Base-by-base conservation (phyloP, 2,329 filamentous ascomycete genomes). In the Nothophaeocryptopus gaeumannii region DNA sequence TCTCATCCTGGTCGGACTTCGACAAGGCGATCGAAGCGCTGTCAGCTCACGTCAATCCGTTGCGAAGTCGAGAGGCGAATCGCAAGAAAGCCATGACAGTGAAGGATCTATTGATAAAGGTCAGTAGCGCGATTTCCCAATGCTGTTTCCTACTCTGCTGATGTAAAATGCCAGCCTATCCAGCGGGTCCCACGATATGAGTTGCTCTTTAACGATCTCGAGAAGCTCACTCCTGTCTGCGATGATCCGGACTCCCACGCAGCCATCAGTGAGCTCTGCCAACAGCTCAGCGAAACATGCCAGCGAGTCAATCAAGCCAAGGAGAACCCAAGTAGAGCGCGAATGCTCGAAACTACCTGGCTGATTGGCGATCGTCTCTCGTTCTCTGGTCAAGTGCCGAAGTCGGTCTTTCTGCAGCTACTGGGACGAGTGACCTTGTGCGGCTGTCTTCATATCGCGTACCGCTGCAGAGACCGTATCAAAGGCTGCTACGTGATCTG, bases 121-220 rank as follows among this genome's bases (percentile, higher is more conserved):
- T 89, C 60, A 57, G 69, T 20, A 12, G 10, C 12, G 11, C 20
- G 20, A 26, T 26, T 7, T 26, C 20, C 20, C 3, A 4, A 3
- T 26, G 20, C 7, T 26, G 20, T 7, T 26, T 7, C 20, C 7
- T 26, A 26, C 20, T 7, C 4, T 7, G 20, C 20, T 26, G 20
- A 26, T 26, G 4, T 26, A 7, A 26, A 38, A 29, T 12, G 2
- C 12, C 47, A 95, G 88, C 93, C 92, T 0, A 91, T 96, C 14
- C 92, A 99, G 70, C 81, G 92, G 47, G 81, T 96, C 15, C 95
- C 89, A 74, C 89, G 87, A 71, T 97, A 97, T 64, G 89, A 89
- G 9, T 75, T 99, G 3, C 75, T 97, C 2, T 91, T 97, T 63
- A 79, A 83, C 5, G 89, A 96, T 62, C 76, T 99, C 8, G 77